Evolutionary conservation across 1,139 yeast species (phyloP).

Genomic region (Cylindricascospora bacillispora): DNA sequence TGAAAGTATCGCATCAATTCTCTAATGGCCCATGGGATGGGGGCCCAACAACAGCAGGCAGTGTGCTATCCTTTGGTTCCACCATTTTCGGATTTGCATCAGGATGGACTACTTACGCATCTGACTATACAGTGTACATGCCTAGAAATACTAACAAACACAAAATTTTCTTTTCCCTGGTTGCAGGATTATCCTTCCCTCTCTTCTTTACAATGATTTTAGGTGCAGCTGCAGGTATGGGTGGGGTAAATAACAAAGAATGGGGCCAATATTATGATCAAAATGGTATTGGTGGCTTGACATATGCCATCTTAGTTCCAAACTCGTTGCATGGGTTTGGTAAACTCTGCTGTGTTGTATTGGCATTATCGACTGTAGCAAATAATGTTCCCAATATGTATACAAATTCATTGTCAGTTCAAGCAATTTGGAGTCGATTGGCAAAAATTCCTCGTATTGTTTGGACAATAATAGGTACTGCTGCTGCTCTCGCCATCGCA

Average conservation of each 20-base stretch:
- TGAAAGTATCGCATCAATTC: constrained; percentile 55
- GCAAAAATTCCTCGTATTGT: constrained; percentile 62
- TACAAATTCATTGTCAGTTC: constrained; percentile 76
- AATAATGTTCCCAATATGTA: constrained; percentile 90
- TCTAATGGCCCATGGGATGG: constrained; percentile 28
- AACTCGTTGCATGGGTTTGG: constrained; percentile 82
- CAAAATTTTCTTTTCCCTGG: constrained; percentile 52
- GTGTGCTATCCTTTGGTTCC: constrained; percentile 74
- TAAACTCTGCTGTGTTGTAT: constrained; percentile 71
- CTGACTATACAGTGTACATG: constrained; percentile 88
- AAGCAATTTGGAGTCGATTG: constrained; percentile 66
- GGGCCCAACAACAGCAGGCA: constrained; percentile 57
- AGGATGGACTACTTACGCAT: constrained; percentile 90
- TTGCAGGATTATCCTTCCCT: constrained; percentile 54
- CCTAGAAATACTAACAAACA: constrained; percentile 43
- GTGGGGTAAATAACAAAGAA: constrained; percentile 28
- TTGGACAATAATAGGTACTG: constrained; percentile 73
- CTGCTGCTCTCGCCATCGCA: constrained; percentile 67
- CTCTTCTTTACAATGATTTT: constrained; percentile 60
- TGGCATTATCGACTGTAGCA: constrained; percentile 76
- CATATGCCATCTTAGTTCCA: constrained; percentile 62
- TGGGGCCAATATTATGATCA: constrained; percentile 35
- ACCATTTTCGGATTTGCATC: constrained; percentile 81
- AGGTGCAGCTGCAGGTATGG: constrained; percentile 83
- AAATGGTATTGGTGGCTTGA: constrained; percentile 65